Conservation (phyloP, 2,329 filamentous ascomycete species). For the Cryphonectria parasitica region DNA sequence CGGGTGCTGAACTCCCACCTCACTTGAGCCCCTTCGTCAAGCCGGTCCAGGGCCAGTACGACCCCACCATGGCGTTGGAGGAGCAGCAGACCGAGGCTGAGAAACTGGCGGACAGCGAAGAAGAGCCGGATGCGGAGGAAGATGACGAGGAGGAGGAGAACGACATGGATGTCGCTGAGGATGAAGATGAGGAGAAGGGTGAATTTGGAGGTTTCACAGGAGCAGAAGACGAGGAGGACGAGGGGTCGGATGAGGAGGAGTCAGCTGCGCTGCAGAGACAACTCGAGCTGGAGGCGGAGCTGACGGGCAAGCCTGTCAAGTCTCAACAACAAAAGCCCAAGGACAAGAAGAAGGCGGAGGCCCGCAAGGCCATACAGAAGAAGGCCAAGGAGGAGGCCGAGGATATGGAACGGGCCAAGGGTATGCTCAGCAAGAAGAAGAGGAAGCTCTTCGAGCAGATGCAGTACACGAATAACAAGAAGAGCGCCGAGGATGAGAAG, state of each 20-base stretch:
- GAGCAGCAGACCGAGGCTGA: conserved; percentile 89
- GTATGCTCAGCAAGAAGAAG: conserved; percentile 99
- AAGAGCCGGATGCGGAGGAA: conserved; percentile 48
- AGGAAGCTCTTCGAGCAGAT: conserved; percentile 97
- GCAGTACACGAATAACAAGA: conserved; percentile 92
- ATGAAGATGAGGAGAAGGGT: conserved; percentile 50
- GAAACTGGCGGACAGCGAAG: conserved; percentile 63
- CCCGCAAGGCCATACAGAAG: conserved; percentile 69
- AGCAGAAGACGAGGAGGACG: conserved; percentile 48
- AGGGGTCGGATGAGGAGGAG: conserved; percentile 61
- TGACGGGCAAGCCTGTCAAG: conserved; percentile 68
- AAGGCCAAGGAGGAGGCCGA: conserved; percentile 78
- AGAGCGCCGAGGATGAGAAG: conserved; percentile 86
- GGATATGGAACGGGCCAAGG: conserved; percentile 89
- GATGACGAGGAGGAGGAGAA: conserved; percentile 50
- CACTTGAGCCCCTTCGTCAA: conserved; percentile 97
- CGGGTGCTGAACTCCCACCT: conserved; percentile 86
- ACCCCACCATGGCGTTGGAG: conserved; percentile 82
- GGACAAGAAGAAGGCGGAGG: conserved; percentile 69
- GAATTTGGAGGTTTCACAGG: conserved; percentile 56
- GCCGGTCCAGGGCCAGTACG: conserved; percentile 83
- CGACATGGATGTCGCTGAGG: conserved; percentile 53
- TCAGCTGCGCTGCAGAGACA: conserved; percentile 73
- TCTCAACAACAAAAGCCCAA: conserved; percentile 56
- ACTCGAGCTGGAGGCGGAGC: conserved; percentile 89